Base-by-base conservation (phyloP, 306 rosid genomes). In the Prunus kanzakura region DNA sequence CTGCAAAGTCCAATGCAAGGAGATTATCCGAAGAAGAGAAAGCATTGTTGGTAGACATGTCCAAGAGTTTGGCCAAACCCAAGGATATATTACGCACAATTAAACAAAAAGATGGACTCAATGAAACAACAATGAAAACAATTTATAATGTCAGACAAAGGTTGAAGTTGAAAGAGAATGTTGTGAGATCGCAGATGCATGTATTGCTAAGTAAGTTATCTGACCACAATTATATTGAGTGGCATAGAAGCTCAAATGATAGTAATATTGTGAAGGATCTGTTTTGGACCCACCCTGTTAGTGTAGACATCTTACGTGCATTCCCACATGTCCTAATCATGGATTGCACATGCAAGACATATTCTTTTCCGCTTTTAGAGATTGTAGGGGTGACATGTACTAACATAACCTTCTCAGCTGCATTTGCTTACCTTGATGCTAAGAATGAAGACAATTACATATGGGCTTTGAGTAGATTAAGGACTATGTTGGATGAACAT, bases 281-380 rank as follows among this genome's bases (percentile, higher is more conserved):
- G 18, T 71, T 70, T 29, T 70, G 74, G 74, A 32, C 64, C n/a
- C 74, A 70, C 74, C 74, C 51, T 71, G 19, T 11, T 32, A 71
- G 64, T 19, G 27, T 41, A 11, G 54, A 55, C 9, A 45, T 56
- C 16, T 56, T 72, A 22, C 38, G 27, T 35, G 41, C 38, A 5
- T 56, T 72, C 58, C 7, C 52, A 6, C 52, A 18, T 11, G 38
- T 56, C 5, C 47, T 72, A 10, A 23, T 54, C 11, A 55, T 71
- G 64, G 52, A 71, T 71, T 71, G 75, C 64, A 71, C 66, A 0
- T 38, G 23, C 12, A 58, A 57, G 22, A 56, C 32, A 4, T 19
- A 15, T 52, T 35, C 4, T 11, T 50, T 30, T 54, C 66, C 52
- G 0, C 29, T 71, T 30, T 52, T 71, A 52, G 50, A 71, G 58